Percentiles rank a stretch among this genome's conserved stretches.
phyloP scores from a whole-genome alignment of 176 grass and related monocot species.

The Triticum monococcum region DNA sequence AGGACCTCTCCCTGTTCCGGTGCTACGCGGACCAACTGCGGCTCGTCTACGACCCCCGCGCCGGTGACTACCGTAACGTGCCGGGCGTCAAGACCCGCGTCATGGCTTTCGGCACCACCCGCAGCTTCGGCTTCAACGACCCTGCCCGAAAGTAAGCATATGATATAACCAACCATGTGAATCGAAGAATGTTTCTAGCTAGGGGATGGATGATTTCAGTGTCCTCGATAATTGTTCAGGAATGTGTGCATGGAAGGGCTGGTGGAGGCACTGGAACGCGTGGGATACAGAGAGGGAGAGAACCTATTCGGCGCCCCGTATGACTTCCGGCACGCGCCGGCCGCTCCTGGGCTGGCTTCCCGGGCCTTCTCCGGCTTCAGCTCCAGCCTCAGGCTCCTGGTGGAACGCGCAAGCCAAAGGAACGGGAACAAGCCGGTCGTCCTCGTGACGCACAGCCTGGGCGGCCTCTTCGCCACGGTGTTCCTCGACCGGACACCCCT shows the following conservation, averaged over 20 bases:
- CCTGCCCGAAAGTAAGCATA: background rate
- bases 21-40: slow-evolving; percentile 9
- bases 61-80: background rate
- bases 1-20: background rate
- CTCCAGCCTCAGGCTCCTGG: background rate
- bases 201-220: no score
- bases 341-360: background rate
- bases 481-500: background rate
- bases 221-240: no score
- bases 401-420: background rate
- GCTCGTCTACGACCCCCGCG: background rate
- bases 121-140: background rate
- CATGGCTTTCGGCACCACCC: slow-evolving; percentile 1
- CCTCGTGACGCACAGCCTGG: background rate
- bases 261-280: background rate
- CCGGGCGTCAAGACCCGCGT: background rate
- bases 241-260: background rate
- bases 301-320: background rate
- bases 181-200: background rate
- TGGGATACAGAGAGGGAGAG: background rate
- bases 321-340: background rate
- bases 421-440: background rate
- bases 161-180: background rate
- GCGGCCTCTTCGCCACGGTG: background rate
- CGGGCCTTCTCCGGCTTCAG: background rate